Percentiles rank a stretch among this genome's conserved stretches.
phyloP scores from a whole-genome alignment of 345 rosid genomes.

The Pelargonium nanum region DNA sequence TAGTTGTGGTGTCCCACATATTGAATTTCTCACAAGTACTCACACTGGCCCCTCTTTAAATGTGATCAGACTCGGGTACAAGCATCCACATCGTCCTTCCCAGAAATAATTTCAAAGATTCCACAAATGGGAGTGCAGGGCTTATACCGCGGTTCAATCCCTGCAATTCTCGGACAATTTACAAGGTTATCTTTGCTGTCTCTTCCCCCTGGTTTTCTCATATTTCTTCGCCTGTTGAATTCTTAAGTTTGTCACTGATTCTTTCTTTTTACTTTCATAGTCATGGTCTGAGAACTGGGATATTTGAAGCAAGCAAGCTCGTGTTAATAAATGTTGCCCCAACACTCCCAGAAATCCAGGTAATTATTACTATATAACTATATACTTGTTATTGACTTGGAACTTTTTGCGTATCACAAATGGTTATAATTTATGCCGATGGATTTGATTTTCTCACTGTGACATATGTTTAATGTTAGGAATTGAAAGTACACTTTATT shows the following conservation, averaged over 20 bases:
- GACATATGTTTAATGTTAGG: too few species aligned
- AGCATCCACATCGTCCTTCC: conserved; percentile 79
- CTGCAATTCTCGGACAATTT: conserved; percentile 94
- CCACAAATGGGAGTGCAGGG: conserved; percentile 85
- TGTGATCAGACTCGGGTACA: conserved; percentile 77
- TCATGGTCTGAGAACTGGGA: conserved; percentile 94
- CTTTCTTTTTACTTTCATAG: conserved; percentile 26
- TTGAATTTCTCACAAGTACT: background rate
- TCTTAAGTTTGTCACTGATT: conserved; percentile 7
- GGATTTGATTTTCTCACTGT: too few species aligned
- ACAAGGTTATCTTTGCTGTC: conserved; percentile 48
- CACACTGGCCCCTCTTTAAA: background rate
- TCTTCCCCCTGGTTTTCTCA: conserved; percentile 2
- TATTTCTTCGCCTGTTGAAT: background rate
- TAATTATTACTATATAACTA: conserved; percentile 15
- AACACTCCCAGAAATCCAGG: conserved; percentile 80
- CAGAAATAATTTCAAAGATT: conserved; percentile 76
- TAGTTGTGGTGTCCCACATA: background rate
- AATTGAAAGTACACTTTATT: too few species aligned
- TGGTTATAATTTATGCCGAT: background rate
- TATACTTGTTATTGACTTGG: background rate
- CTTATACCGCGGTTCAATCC: conserved; percentile 86
- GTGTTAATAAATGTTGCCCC: conserved; percentile 83
- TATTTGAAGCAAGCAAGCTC: conserved; percentile 86
- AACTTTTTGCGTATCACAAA: background rate